Percentiles rank a stretch among this genome's conserved stretches.
phyloP scores from a whole-genome alignment of 202 grass and related monocot species.

The Musa balbisiana region DNA sequence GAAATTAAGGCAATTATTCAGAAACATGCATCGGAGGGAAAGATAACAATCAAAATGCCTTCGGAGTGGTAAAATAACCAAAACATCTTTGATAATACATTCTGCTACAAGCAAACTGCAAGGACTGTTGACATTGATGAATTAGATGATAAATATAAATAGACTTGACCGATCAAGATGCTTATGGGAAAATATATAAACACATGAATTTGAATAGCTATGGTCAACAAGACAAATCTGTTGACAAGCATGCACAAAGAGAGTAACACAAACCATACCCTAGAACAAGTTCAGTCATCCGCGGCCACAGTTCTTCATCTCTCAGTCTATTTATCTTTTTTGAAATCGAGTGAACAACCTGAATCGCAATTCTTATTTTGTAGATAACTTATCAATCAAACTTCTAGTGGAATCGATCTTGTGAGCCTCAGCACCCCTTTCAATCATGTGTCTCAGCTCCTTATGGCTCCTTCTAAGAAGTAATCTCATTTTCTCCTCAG shows the following conservation, averaged over 20 bases:
- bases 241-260: not conserved
- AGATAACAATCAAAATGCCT: no score
- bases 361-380: conserved; percentile 64
- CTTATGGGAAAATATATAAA: not conserved
- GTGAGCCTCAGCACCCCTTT: conserved; percentile 56
- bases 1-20: no score
- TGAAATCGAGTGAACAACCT: conserved; percentile 60
- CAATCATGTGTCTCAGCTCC: conserved; percentile 55
- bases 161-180: not conserved
- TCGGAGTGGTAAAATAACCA: no score
- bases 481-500: conserved; percentile 85
- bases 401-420: conserved; percentile 56
- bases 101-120: no score
- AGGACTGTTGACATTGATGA: no score
- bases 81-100: no score
- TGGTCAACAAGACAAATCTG: not conserved
- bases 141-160: not conserved
- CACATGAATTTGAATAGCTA: not conserved
- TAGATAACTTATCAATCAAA: conserved; percentile 48
- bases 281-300: conserved; percentile 56
- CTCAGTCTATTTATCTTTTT: conserved; percentile 80
- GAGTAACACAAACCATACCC: conserved; percentile 51
- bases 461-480: conserved; percentile 62
- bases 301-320: conserved; percentile 76
- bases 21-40: no score